phyloP scores from a whole-genome alignment of 306 rosid species.

The Sicyos edulis region DNA sequence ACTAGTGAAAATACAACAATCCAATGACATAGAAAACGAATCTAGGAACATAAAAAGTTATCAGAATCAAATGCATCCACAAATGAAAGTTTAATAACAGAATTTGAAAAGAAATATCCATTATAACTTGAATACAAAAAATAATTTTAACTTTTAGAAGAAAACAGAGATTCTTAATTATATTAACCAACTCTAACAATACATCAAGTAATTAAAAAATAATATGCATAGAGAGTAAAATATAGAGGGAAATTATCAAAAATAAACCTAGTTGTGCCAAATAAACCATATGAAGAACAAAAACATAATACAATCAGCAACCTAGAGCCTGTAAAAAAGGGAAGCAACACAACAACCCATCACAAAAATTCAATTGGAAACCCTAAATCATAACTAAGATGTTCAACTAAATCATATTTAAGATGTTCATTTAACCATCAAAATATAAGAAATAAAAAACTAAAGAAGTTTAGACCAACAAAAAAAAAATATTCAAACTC shows the following conservation, averaged over 20 bases:
- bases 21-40: too few relatives aligned
- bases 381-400: too few relatives aligned
- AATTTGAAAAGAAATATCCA: too few relatives aligned
- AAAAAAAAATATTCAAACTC: background rate
- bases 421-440: background rate
- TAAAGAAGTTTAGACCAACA: background rate
- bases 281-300: background rate
- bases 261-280: background rate
- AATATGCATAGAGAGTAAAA: too few relatives aligned
- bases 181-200: too few relatives aligned
- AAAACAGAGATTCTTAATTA: background rate
- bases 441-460: background rate
- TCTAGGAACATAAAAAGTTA: too few relatives aligned
- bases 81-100: too few relatives aligned
- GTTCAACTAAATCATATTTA: slow-evolving; percentile 1
- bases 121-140: slow-evolving; percentile 21
- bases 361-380: slow-evolving; percentile 2
- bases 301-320: background rate
- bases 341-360: slow-evolving; percentile 8
- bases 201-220: too few relatives aligned
- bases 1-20: too few relatives aligned
- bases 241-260: background rate
- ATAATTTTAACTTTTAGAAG: background rate
- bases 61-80: too few relatives aligned
- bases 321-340: background rate